Base-by-base conservation (phyloP, 2,329 filamentous ascomycete species). In the Sclerotinia borealis region DNA sequence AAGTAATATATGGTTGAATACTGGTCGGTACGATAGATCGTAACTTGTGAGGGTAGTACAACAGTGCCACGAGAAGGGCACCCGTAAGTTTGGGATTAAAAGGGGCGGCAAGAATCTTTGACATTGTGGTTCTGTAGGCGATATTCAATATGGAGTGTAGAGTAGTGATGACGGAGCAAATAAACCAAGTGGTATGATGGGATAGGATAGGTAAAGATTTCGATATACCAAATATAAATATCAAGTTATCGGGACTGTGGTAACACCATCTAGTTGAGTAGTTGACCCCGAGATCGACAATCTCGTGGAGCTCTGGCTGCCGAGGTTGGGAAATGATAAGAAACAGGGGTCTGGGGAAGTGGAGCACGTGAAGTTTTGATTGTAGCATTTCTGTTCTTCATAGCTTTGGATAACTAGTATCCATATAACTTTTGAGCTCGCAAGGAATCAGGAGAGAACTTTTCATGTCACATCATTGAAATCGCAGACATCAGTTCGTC, bases 1-100 rank as follows among this genome's bases (percentile, higher is more conserved):
- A 70, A 10, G 52, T 61, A n/a, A 72, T 31, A 34, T 63, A 64
- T 49, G 64, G 31, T 27, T 66, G 64, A 1, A 72, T 31, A 7
- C 29, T 27, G 3, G 41, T 37, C 8, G 72, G 71, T 13, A 72
- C 37, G 3, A 71, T 59, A 6, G 52, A 60, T 55, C 50, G 50
- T 13, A 73, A 36, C 49, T 65, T 68, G 8, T 68, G 52, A 15
- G 71, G 70, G 37, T 67, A 71, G 55, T 69, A 73, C 22, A 70
- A 43, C 6, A 71, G 50, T 3, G 67, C 66, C 13, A 68, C 31
- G 7, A 74, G 66, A 15, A 73, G 63, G 1, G 68, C 64, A 6
- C 60, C 69, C 34, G 69, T 67, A 54, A 68, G 31, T 27, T 64
- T 51, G 31, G 69, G 64, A 45, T 70, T 64, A 41, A 61, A 47